phyloP scores from a whole-genome alignment of 352 stramenopile species.

The Phytophthora meadii region DNA sequence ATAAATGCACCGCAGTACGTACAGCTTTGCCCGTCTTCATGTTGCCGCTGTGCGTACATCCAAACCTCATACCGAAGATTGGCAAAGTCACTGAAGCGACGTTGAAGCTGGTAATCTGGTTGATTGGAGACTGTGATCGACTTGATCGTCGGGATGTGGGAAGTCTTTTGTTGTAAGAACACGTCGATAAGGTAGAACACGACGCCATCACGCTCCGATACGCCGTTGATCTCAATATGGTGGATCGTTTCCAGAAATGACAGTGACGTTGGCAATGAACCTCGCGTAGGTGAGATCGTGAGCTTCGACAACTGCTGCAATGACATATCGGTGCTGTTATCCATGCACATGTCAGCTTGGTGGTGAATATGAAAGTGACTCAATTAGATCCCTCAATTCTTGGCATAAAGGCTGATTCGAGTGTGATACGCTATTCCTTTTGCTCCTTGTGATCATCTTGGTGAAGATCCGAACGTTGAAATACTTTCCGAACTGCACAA shows the following conservation, averaged over 20 bases:
- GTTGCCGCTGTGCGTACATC: constrained; percentile 40
- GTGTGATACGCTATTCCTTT: neutral
- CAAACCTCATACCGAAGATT: constrained; percentile 47
- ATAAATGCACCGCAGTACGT: constrained; percentile 55
- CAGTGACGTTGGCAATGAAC: constrained; percentile 20
- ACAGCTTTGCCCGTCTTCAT: constrained; percentile 28
- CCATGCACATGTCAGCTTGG: neutral
- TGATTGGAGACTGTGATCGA: constrained; percentile 20
- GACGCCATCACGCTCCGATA: constrained; percentile 41
- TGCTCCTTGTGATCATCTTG: constrained; percentile 6
- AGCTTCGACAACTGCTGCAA: constrained; percentile 30
- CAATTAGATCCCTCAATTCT: neutral
- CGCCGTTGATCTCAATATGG: constrained; percentile 49
- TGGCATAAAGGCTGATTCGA: neutral
- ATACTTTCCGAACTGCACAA: neutral
- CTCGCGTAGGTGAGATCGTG: constrained; percentile 22
- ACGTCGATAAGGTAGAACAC: constrained; percentile 59
- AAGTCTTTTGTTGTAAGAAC: constrained; percentile 53
- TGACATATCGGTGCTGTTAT: neutral
- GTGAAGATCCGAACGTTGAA: neutral
- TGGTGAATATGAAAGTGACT: constrained; percentile 21
- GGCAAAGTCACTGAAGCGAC: constrained; percentile 52
- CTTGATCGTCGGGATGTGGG: constrained; percentile 61
- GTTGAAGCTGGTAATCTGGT: constrained; percentile 49
- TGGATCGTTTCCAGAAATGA: constrained; percentile 46